phyloP scores from a whole-genome alignment of 1,139 yeast species.

The Suhomyces anneliseae region DNA sequence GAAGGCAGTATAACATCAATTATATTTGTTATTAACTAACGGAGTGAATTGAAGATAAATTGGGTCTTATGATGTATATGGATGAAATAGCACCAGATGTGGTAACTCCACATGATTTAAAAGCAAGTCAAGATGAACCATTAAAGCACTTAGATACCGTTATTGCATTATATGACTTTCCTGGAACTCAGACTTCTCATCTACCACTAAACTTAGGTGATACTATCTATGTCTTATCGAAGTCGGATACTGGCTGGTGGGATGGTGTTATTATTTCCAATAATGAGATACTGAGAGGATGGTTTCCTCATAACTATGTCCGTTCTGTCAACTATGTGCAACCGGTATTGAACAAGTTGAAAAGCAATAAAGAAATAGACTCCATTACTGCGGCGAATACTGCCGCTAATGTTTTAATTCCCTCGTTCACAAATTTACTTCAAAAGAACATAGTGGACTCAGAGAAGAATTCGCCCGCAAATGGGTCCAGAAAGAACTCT shows the following conservation, averaged over 20 bases:
- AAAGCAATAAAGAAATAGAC: conserved; percentile 44
- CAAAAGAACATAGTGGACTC: conserved; percentile 36
- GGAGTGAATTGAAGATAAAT: too few relatives aligned
- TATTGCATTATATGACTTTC: conserved; percentile 52
- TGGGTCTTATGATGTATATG: conserved; percentile 2
- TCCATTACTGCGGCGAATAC: conserved; percentile 51
- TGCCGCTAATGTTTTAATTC: conserved; percentile 50
- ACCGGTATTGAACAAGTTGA: conserved; percentile 43
- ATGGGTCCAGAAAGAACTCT: conserved; percentile 43
- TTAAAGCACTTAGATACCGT: conserved; percentile 49
- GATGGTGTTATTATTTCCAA: conserved; percentile 57
- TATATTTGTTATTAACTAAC: too few relatives aligned
- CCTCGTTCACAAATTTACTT: conserved; percentile 42
- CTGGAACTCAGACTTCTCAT: conserved; percentile 47
- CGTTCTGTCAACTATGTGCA: conserved; percentile 50
- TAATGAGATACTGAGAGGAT: conserved; percentile 55
- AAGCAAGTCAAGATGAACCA: conserved; percentile 23
- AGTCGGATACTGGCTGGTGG: conserved; percentile 71
- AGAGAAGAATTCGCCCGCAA: conserved; percentile 32
- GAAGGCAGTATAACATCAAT: too few relatives aligned
- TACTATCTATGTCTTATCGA: conserved; percentile 50
- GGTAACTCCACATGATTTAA: conserved; percentile 30
- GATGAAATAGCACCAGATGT: conserved; percentile 47
- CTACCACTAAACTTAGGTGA: conserved; percentile 52
- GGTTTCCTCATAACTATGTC: conserved; percentile 71